Percentiles rank a stretch among this genome's conserved stretches.
Conservation (phyloP, 2,329 filamentous ascomycete genomes). For the Trichoderma lentiforme region DNA sequence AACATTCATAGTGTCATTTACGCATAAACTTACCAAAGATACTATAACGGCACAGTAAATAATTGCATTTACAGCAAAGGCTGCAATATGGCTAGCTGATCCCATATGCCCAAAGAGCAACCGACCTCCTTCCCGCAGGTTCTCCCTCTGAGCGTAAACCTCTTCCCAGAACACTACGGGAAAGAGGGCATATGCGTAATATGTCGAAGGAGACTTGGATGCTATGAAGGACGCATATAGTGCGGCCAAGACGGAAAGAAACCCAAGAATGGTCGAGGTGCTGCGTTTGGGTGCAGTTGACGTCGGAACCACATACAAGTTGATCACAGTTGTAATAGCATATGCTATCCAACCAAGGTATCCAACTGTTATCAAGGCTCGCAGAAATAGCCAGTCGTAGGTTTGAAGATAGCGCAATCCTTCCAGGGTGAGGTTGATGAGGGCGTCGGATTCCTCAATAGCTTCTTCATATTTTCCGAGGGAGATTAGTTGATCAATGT, state of each 20-base stretch:
- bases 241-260: slow-evolving; percentile 70
- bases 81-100: slow-evolving; percentile 54
- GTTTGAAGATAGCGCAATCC: slow-evolving; percentile 93
- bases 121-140: slow-evolving; percentile 63
- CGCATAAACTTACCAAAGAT: slow-evolving; percentile 59
- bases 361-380: slow-evolving; percentile 81
- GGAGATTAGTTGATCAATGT: slow-evolving; percentile 67
- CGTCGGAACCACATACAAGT: slow-evolving; percentile 79
- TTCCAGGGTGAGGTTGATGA: slow-evolving; percentile 74
- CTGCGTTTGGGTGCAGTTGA: slow-evolving; percentile 62
- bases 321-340: slow-evolving; percentile 82
- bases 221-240: slow-evolving; percentile 77
- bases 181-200: slow-evolving; percentile 90
- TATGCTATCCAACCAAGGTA: slow-evolving; percentile 97
- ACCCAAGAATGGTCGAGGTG: slow-evolving; percentile 57
- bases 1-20: not conserved
- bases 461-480: slow-evolving; percentile 67
- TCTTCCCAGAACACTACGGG: slow-evolving; percentile 97
- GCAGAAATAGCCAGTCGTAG: slow-evolving; percentile 95
- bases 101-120: slow-evolving; percentile 67
- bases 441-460: slow-evolving; percentile 70
- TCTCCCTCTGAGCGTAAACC: slow-evolving; percentile 73
- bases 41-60: slow-evolving; percentile 73
- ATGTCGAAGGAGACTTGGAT: slow-evolving; percentile 75
- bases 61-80: slow-evolving; percentile 61